A percentile compares a stretch with the other conserved stretches of the same genome.
Evolutionary conservation across 768 basidiomycete species (phyloP).

Genomic region (Amanita rubescens): DNA sequence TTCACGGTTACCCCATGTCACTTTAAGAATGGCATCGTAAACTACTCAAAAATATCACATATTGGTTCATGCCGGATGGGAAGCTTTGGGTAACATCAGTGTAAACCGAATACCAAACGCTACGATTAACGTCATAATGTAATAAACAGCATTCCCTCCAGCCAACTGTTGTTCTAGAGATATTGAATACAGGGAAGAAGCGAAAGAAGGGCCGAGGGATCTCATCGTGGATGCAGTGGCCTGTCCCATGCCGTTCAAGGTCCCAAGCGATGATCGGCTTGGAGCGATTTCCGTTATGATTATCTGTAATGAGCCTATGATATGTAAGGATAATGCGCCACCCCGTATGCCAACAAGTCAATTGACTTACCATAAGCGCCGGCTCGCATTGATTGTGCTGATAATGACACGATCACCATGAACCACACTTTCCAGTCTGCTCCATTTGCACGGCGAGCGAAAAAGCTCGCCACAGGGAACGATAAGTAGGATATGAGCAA

Average conservation of each 20-base stretch:
- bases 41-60: too few relatives aligned
- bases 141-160: slow-evolving; percentile 41
- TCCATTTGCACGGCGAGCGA: background rate
- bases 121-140: slow-evolving; percentile 19
- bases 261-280: slow-evolving; percentile 22
- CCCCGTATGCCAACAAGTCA: background rate
- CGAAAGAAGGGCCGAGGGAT: slow-evolving; percentile 40
- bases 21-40: too few relatives aligned
- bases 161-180: slow-evolving; percentile 41
- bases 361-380: background rate
- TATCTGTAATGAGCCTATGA: background rate
- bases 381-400: background rate
- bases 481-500: slow-evolving; percentile 12
- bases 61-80: too few relatives aligned
- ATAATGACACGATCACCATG: background rate
- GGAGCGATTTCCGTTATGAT: background rate
- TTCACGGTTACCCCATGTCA: too few relatives aligned
- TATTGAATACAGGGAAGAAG: slow-evolving; percentile 46
- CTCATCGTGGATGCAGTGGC: slow-evolving; percentile 37
- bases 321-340: background rate
- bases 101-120: background rate
- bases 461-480: slow-evolving; percentile 9
- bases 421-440: background rate
- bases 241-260: slow-evolving; percentile 43
- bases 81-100: background rate